Conservation (phyloP, 768 basidiomycete species). For the Sutorius australiensis region DNA sequence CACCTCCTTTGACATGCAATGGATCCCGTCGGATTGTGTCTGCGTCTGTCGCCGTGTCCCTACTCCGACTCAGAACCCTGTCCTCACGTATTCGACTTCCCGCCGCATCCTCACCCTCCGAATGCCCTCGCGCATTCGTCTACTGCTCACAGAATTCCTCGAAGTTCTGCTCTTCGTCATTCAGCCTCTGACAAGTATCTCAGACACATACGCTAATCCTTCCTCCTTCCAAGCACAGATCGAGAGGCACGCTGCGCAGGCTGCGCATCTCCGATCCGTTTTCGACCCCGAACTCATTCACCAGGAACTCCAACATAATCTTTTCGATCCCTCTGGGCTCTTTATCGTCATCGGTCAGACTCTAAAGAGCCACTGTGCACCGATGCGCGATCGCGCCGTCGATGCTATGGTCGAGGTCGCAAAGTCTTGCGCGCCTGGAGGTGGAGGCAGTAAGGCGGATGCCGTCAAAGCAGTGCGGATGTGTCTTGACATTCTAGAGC, state of each 20-base stretch:
- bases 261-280: slow-evolving; percentile 62
- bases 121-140: slow-evolving; percentile 67
- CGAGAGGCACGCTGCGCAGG: slow-evolving; percentile 60
- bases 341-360: slow-evolving; percentile 77
- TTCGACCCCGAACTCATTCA: slow-evolving; percentile 82
- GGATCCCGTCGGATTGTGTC: slow-evolving; percentile 49
- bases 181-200: slow-evolving; percentile 65
- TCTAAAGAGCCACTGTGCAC: slow-evolving; percentile 88
- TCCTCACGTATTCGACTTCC: slow-evolving; percentile 43
- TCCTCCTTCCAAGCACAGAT: slow-evolving; percentile 57
- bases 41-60: slow-evolving; percentile 53
- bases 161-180: slow-evolving; percentile 83
- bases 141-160: slow-evolving; percentile 70
- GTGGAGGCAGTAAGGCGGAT: slow-evolving; percentile 52
- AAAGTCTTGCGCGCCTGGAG: slow-evolving; percentile 51
- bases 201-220: slow-evolving; percentile 58
- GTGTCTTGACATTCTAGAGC: slow-evolving; percentile 87
- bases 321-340: slow-evolving; percentile 76
- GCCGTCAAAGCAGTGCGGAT: slow-evolving; percentile 71
- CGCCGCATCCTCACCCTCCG: slow-evolving; percentile 53
- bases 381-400: slow-evolving; percentile 83
- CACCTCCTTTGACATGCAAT: slow-evolving; percentile 63
- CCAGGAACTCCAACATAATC: slow-evolving; percentile 71
- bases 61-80: slow-evolving; percentile 37
- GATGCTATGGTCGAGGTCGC: slow-evolving; percentile 80